Conservation (phyloP, 345 rosid species). For the Passiflora organensis region DNA sequence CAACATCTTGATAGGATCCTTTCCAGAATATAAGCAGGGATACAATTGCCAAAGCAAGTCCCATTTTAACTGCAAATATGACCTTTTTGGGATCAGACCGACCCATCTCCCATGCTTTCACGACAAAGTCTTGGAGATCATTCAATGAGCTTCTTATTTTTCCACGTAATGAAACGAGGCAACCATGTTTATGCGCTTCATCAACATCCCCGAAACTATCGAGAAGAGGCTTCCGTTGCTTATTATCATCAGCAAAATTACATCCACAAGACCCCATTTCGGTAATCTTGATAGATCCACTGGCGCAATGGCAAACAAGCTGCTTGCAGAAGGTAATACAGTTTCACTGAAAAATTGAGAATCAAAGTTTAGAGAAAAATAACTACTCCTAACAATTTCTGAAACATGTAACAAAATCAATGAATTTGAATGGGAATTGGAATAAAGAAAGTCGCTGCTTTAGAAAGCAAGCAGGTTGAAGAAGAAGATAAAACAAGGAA, state of each 20-base stretch:
- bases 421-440: too few relatives aligned
- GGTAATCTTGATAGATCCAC: neutral
- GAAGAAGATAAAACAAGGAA: too few relatives aligned
- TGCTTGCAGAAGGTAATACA: too few relatives aligned
- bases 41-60: conserved; percentile 45
- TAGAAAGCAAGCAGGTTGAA: too few relatives aligned
- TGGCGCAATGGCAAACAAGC: too few relatives aligned
- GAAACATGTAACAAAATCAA: neutral
- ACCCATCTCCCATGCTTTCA: conserved; percentile 50
- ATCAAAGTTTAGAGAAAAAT: neutral
- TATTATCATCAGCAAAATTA: neutral
- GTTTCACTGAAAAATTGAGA: neutral
- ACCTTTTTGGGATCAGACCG: conserved; percentile 57
- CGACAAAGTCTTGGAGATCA: conserved; percentile 18
- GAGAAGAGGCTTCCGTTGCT: conserved; percentile 7
- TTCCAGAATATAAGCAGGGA: conserved; percentile 55
- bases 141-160: conserved; percentile 11
- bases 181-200: neutral
- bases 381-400: neutral
- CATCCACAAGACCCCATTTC: neutral
- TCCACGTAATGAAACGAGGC: neutral
- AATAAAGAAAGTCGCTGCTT: too few relatives aligned
- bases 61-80: conserved; percentile 69
- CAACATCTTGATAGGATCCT: conserved; percentile 31
- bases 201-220: conserved; percentile 3